Base-by-base conservation (phyloP, 106 monocot genomes). In the Allium fistulosum region DNA sequence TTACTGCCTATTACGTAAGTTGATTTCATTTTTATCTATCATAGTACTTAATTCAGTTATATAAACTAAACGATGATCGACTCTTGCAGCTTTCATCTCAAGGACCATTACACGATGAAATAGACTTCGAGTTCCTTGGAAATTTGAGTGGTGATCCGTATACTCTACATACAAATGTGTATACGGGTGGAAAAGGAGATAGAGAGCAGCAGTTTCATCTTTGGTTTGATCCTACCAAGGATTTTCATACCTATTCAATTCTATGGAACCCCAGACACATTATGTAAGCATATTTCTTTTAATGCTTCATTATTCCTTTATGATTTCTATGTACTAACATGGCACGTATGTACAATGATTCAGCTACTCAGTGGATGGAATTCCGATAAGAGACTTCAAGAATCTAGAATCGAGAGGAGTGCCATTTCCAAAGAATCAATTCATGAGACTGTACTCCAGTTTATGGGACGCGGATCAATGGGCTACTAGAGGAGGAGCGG, bases 91-190 rank as follows among this genome's bases (percentile, higher is more conserved):
- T 57, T 0, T 74, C 73, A n/a, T 74, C 73, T 11, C 58, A 74
- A 26, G 73, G 73, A 17, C 48, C 73, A 5, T 49, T 48, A 7
- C 73, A 74, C 13, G 87, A 87, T 11, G 87, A 87, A 57, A 65
- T 87, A 8, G 87, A 87, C 57, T 83, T 87, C 45, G 83, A 87
- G 78, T 87, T 87, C 72, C 60, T 87, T 13, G 83, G 87, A 22
- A 87, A 87, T 52, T 28, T 73, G 10, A 71, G 61, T 15, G 83
- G 87, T 10, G 68, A 83, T 11, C 83, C 87, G 8, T 80, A 87
- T 61, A 87, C 83, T n/a, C 66, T 87, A 5, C 87, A 87, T 66
- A 87, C 87, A 37, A 87, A 87, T 51, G 80, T 87, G 51, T 87
- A 62, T 51, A 72, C 87, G 0, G 71, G 69, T 10, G 87, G 87